Conservation (phyloP, 2,329 filamentous ascomycete species). For the Diplodia scrobiculata region DNA sequence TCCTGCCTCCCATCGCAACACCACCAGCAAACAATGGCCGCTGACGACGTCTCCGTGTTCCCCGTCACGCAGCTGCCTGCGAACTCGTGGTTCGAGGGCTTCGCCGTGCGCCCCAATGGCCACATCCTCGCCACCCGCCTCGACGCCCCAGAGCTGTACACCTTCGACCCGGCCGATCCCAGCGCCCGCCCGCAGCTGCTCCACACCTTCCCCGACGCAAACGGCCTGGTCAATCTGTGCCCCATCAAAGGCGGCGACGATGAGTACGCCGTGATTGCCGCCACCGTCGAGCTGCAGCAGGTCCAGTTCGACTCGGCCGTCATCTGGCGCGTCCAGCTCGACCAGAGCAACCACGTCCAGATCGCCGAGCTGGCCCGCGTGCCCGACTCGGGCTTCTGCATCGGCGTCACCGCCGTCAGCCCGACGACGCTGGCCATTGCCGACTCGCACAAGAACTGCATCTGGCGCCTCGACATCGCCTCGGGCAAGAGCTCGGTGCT, state of each 20-base stretch:
- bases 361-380: conserved; percentile 22
- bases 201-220: conserved; percentile 27
- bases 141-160: conserved; percentile 27
- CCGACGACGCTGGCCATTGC: conserved; percentile 18
- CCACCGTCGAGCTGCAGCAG: conserved; percentile 21
- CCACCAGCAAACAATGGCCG: conserved; percentile 6
- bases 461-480: conserved; percentile 21
- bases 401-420: conserved; percentile 1
- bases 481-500: conserved; percentile 19
- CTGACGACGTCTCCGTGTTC: conserved; percentile 15
- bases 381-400: conserved; percentile 25
- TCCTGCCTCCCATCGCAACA: not conserved
- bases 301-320: conserved; percentile 16
- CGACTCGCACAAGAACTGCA: conserved; percentile 28
- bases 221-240: conserved; percentile 26
- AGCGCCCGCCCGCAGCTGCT: conserved; percentile 15
- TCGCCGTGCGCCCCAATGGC: conserved; percentile 27
- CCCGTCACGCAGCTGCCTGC: conserved; percentile 25
- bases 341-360: not conserved
- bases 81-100: conserved; percentile 27
- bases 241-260: conserved; percentile 6
- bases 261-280: conserved; percentile 27
- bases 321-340: conserved; percentile 25
- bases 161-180: conserved; percentile 24
- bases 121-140: conserved; percentile 25